Conservation (phyloP, 345 rosid genomes). For the Acer yangbiense region DNA sequence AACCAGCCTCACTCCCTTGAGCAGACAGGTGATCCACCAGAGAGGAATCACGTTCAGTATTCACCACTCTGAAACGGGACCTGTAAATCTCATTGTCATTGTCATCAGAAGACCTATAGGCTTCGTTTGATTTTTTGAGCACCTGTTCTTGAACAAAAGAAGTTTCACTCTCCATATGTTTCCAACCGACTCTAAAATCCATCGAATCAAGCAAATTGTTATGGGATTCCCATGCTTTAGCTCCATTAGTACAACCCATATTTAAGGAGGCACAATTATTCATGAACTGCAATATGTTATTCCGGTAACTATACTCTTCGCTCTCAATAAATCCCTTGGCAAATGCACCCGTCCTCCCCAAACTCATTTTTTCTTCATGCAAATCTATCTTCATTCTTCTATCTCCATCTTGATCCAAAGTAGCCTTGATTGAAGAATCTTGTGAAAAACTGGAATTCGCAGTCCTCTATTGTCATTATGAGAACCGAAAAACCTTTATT, state of each 20-base stretch:
- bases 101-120: slow-evolving; percentile 30
- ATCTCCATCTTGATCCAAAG: slow-evolving; percentile 28
- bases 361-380: slow-evolving; percentile 21
- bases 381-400: slow-evolving; percentile 22
- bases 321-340: slow-evolving; percentile 31
- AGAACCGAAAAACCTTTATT: slow-evolving; percentile 18
- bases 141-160: slow-evolving; percentile 33
- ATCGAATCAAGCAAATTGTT: slow-evolving; percentile 34
- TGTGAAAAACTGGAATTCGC: slow-evolving; percentile 14
- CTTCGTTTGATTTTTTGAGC: too few species aligned
- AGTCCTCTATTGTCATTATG: slow-evolving; percentile 14
- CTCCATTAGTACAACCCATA: slow-evolving; percentile 25
- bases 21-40: slow-evolving; percentile 19
- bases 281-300: slow-evolving; percentile 32
- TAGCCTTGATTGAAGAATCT: slow-evolving; percentile 25
- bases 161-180: slow-evolving; percentile 38
- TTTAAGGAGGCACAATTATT: slow-evolving; percentile 30
- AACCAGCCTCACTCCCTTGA: slow-evolving; percentile 24
- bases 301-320: slow-evolving; percentile 29
- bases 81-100: too few species aligned
- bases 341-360: slow-evolving; percentile 21
- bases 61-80: background rate
- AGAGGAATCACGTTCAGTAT: slow-evolving; percentile 26
- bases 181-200: slow-evolving; percentile 29
- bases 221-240: slow-evolving; percentile 30